A percentile compares a stretch with the other conserved stretches of the same genome.
Evolutionary conservation across 352 stramenopile genomes (phyloP).

Genomic region (Elongisporangium undulatum): DNA sequence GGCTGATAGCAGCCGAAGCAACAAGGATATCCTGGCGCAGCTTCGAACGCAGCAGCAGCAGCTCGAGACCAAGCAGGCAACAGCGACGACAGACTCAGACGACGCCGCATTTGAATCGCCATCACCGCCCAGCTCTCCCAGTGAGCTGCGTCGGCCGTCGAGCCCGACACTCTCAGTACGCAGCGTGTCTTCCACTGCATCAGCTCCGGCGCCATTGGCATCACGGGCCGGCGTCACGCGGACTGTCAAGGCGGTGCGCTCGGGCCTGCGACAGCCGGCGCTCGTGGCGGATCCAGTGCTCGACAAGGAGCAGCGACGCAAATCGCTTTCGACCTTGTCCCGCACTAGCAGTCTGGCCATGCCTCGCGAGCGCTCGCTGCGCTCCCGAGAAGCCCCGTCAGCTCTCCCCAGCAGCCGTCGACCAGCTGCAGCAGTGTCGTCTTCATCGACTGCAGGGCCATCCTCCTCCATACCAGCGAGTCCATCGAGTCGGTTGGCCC

Average conservation of each 20-base stretch:
- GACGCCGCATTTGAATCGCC: constrained; percentile 6
- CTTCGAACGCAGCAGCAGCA: constrained; percentile 38
- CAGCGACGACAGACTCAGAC: constrained; percentile 11
- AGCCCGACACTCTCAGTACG: constrained; percentile 45
- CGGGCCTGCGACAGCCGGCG: constrained; percentile 3
- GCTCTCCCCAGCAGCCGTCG: not conserved
- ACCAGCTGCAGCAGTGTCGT: not conserved
- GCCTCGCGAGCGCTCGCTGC: not conserved
- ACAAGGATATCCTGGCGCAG: constrained; percentile 37
- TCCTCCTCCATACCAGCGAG: not conserved
- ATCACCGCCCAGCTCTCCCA: constrained; percentile 9
- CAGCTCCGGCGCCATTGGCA: constrained; percentile 8
- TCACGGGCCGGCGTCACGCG: not conserved
- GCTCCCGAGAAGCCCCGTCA: not conserved
- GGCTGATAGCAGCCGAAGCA: constrained; percentile 27
- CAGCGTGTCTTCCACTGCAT: constrained; percentile 39
- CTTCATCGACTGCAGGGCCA: not conserved
- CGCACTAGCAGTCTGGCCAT: not conserved
- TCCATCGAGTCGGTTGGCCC: not conserved
- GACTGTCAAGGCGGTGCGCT: not conserved
- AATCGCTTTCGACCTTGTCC: constrained; percentile 35
- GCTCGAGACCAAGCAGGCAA: constrained; percentile 13
- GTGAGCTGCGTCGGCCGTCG: constrained; percentile 5
- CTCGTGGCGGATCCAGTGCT: constrained; percentile 12
- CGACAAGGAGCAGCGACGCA: constrained; percentile 25